These are phyloP conservation scores for Fonsecaea monophora DNA, from an alignment of 2,329 filamentous ascomycete genomes.

Conservation along the genomic window DNA sequence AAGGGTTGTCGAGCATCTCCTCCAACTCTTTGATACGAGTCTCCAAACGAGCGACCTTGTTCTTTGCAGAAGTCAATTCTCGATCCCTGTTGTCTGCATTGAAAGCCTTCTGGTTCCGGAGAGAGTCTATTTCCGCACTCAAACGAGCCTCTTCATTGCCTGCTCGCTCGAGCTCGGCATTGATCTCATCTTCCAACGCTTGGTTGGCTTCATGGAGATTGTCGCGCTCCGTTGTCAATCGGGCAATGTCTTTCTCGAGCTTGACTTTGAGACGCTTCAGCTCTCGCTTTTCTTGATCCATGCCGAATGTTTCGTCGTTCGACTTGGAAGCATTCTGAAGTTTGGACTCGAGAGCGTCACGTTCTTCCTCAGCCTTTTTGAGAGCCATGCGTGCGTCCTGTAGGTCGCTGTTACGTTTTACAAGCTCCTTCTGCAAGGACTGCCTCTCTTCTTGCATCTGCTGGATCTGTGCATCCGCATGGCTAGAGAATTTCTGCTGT, in stretches of 20 bases:
- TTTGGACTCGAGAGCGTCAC: constrained; percentile 70
- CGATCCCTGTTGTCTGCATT: constrained; percentile 53
- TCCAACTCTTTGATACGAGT: constrained; percentile 59
- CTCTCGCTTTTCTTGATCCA: constrained; percentile 73
- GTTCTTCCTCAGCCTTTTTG: constrained; percentile 67
- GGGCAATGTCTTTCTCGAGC: constrained; percentile 70
- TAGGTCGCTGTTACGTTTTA: constrained; percentile 66
- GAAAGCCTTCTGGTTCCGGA: constrained; percentile 59
- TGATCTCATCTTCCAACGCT: constrained; percentile 67
- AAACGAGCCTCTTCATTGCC: constrained; percentile 70
- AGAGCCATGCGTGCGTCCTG: constrained; percentile 64
- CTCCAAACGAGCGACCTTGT: constrained; percentile 71
- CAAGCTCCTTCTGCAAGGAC: constrained; percentile 67
- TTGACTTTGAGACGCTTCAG: constrained; percentile 71
- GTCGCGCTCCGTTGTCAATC: constrained; percentile 69
- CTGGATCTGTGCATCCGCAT: constrained; percentile 64
- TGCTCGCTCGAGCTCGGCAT: constrained; percentile 70
- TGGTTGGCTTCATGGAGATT: constrained; percentile 63
- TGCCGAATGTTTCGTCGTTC: constrained; percentile 63
- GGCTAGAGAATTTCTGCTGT: constrained; percentile 64
- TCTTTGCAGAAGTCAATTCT: constrained; percentile 61
- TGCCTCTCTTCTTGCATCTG: constrained; percentile 67
- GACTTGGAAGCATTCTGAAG: constrained; percentile 61
- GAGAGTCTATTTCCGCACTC: constrained; percentile 54
- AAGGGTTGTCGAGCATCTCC: constrained; percentile 61